These are phyloP conservation scores for Cutaneotrichosporon dermatis DNA, from an alignment of 1,284 basidiomycete species.

Conservation along the genomic window DNA sequence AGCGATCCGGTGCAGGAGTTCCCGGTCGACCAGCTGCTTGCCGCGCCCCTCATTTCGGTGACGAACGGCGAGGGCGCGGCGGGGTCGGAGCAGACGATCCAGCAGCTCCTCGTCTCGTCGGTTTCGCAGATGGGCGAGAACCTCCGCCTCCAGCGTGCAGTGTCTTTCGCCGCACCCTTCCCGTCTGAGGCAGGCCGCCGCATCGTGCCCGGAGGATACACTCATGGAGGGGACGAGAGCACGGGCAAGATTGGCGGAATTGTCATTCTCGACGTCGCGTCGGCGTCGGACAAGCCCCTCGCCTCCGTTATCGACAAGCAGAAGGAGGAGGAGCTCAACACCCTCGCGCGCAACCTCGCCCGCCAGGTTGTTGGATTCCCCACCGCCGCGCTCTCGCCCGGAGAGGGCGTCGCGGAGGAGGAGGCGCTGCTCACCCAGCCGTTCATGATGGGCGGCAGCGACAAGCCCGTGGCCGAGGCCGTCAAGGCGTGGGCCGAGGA, in stretches of 20 bases:
- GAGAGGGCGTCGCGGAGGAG: slow-evolving; percentile 48
- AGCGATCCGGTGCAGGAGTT: slow-evolving; percentile 33
- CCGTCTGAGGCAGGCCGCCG: slow-evolving; percentile 51
- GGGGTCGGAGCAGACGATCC: slow-evolving; percentile 56
- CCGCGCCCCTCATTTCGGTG: slow-evolving; percentile 64
- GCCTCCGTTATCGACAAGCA: slow-evolving; percentile 35
- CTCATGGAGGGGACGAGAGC: slow-evolving; percentile 61
- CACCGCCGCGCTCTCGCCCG: slow-evolving; percentile 58
- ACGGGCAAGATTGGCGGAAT: slow-evolving; percentile 70
- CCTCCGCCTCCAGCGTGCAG: slow-evolving; percentile 70
- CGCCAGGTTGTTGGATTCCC: slow-evolving; percentile 83
- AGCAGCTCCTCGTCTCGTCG: slow-evolving; percentile 68
- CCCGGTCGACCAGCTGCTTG: slow-evolving; percentile 57
- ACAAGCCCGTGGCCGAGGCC: slow-evolving; percentile 60
- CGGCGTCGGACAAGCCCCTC: slow-evolving; percentile 35
- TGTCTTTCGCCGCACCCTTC: slow-evolving; percentile 63
- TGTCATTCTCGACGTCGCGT: slow-evolving; percentile 59
- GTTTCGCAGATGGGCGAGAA: slow-evolving; percentile 88
- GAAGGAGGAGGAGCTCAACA: slow-evolving; percentile 56
- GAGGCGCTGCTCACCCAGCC: slow-evolving; percentile 70
- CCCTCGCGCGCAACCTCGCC: slow-evolving; percentile 71
- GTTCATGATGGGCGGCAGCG: slow-evolving; percentile 65
- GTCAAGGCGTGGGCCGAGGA: slow-evolving; percentile 64
- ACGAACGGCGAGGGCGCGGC: slow-evolving; percentile 18
- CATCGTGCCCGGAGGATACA: slow-evolving; percentile 69